These are phyloP conservation scores for Leonotis leonurus DNA, from an alignment of 257 asterid species.

Conservation along the genomic window DNA sequence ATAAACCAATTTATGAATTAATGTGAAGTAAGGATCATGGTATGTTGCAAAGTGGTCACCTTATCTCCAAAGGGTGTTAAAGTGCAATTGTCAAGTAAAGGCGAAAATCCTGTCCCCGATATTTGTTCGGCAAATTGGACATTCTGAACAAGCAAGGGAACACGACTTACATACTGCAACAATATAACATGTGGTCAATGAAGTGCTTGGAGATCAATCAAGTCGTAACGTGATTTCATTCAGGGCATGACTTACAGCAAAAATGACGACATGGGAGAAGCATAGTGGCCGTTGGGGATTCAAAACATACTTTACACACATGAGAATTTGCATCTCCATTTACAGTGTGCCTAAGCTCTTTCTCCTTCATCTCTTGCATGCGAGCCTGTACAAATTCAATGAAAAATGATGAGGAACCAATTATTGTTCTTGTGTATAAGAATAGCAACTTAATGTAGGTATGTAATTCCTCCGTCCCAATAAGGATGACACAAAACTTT, in stretches of 20 bases:
- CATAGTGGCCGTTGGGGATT: constrained; percentile 85
- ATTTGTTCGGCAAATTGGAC: constrained; percentile 75
- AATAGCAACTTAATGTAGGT: too few species aligned
- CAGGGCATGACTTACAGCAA: constrained; percentile 59
- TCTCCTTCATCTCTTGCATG: constrained; percentile 93
- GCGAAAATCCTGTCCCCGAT: constrained; percentile 80
- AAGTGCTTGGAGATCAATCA: neutral
- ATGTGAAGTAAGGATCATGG: neutral
- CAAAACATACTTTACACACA: constrained; percentile 89
- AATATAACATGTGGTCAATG: constrained; percentile 14
- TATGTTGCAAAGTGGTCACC: constrained; percentile 18
- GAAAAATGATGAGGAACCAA: constrained; percentile 1
- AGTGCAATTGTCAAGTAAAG: constrained; percentile 40
- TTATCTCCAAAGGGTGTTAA: constrained; percentile 13
- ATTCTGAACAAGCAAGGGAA: constrained; percentile 89
- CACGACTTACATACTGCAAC: constrained; percentile 93
- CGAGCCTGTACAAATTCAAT: constrained; percentile 59
- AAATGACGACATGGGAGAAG: constrained; percentile 99
- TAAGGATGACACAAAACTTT: too few species aligned
- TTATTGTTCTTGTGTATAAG: too few species aligned
- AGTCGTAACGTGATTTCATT: neutral
- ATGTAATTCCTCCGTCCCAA: too few species aligned
- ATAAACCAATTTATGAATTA: neutral
- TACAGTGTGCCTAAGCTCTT: constrained; percentile 59
- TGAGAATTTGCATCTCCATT: constrained; percentile 79